Conservation (phyloP, 192 early-diverging fungal genomes). For the Podochytrium sp. region DNA sequence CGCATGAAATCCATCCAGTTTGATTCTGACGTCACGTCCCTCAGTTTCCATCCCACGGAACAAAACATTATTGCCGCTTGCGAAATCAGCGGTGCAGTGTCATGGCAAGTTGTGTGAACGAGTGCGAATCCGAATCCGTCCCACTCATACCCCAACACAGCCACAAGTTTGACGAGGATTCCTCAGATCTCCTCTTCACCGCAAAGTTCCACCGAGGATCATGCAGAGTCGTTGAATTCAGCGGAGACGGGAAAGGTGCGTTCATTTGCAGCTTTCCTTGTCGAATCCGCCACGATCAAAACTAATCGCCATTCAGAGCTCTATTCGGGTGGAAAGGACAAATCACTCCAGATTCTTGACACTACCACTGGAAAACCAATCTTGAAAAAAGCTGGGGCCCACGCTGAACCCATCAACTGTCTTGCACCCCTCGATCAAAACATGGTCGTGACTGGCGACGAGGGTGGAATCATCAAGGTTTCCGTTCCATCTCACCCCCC, state of each 20-base stretch:
- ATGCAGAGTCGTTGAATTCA: constrained; percentile 83
- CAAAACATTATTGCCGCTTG: constrained; percentile 66
- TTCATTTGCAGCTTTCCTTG: neutral
- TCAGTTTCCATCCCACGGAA: constrained; percentile 72
- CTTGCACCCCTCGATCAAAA: constrained; percentile 73
- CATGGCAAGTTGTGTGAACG: constrained; percentile 53
- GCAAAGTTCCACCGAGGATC: constrained; percentile 79
- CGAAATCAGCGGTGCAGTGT: constrained; percentile 74
- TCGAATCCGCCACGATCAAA: neutral
- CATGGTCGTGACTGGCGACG: constrained; percentile 91
- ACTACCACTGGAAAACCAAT: constrained; percentile 72
- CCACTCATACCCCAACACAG: neutral
- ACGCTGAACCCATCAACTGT: constrained; percentile 83
- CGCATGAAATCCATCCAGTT: constrained; percentile 16
- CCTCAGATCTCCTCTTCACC: constrained; percentile 41
- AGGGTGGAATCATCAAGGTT: constrained; percentile 82
- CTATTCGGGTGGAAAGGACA: constrained; percentile 85
- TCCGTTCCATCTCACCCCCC: constrained; percentile 21
- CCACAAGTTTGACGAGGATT: neutral
- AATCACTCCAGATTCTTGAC: constrained; percentile 80
- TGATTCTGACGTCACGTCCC: constrained; percentile 41
- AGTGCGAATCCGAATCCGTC: neutral
- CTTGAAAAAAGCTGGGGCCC: constrained; percentile 76
- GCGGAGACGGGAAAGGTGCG: constrained; percentile 68
- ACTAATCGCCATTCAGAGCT: constrained; percentile 49